These are phyloP conservation scores for Apiotrichum brassicae DNA, from an alignment of 1,284 basidiomycete genomes.

Conservation along the genomic window DNA sequence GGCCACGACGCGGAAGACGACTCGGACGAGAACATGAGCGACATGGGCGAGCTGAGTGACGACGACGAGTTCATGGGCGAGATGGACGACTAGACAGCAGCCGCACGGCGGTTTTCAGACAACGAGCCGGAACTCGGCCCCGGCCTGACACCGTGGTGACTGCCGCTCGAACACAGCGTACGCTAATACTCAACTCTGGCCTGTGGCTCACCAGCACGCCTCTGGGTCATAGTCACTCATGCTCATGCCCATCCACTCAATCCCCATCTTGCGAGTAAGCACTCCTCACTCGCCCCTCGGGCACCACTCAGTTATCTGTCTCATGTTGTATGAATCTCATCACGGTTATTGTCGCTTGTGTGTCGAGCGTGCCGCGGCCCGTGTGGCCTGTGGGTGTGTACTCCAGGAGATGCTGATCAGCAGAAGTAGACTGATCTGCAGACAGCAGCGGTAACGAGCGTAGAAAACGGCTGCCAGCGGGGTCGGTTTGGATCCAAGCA, in stretches of 20 bases:
- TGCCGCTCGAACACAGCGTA: no score
- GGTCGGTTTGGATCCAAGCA: no score
- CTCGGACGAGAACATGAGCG: slow-evolving; percentile 81
- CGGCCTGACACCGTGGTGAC: no score
- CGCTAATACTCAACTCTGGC: no score
- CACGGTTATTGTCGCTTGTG: not conserved
- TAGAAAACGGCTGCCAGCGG: no score
- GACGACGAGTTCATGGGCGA: slow-evolving; percentile 52
- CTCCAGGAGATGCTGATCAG: no score
- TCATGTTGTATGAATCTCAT: slow-evolving; percentile 13
- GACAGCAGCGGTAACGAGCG: no score
- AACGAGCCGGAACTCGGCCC: no score
- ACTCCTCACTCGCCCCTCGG: not conserved
- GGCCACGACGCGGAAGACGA: slow-evolving; percentile 60
- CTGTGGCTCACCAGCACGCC: not conserved
- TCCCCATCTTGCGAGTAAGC: not conserved
- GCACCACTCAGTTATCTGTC: not conserved
- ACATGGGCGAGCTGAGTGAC: slow-evolving; percentile 79
- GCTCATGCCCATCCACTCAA: not conserved
- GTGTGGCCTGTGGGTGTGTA: no score
- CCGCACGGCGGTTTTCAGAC: no score
- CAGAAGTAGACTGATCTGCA: no score
- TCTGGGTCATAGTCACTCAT: not conserved
- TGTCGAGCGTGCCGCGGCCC: no score
- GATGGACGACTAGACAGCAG: slow-evolving; percentile 29